Conservation (phyloP, 352 stramenopile species). For the Phytophthora tentaculata region DNA sequence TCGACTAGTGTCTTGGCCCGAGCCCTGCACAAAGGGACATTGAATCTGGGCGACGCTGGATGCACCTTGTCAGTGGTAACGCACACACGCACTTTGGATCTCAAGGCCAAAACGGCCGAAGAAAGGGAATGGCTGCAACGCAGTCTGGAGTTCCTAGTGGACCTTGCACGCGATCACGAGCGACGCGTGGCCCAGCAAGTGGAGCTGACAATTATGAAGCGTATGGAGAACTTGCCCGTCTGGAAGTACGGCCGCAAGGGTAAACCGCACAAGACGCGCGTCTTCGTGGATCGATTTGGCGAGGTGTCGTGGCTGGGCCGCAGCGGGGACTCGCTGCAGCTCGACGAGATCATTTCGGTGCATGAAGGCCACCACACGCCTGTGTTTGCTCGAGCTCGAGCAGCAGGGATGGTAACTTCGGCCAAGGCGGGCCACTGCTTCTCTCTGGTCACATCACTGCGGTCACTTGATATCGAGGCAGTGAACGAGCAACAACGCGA, state of each 20-base stretch:
- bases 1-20: constrained; percentile 70
- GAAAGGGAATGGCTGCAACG: constrained; percentile 83
- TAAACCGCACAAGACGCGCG: constrained; percentile 80
- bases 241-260: constrained; percentile 85
- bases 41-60: constrained; percentile 58
- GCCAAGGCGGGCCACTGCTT: constrained; percentile 59
- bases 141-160: constrained; percentile 76
- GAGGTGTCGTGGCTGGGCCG: constrained; percentile 86
- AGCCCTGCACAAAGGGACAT: constrained; percentile 74
- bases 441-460: constrained; percentile 66
- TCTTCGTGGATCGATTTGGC: constrained; percentile 84
- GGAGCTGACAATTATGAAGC: constrained; percentile 87
- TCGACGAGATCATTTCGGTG: constrained; percentile 75
- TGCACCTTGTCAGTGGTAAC: constrained; percentile 85
- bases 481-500: constrained; percentile 76
- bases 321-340: constrained; percentile 75
- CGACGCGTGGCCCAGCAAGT: constrained; percentile 79
- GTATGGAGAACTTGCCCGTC: constrained; percentile 71
- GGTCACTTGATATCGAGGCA: constrained; percentile 81
- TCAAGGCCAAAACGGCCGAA: constrained; percentile 68
- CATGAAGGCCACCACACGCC: constrained; percentile 61
- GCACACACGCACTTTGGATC: constrained; percentile 72
- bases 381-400: constrained; percentile 65
- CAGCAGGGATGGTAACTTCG: constrained; percentile 34
- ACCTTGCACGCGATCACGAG: constrained; percentile 76